Evolutionary conservation across 2,329 filamentous ascomycete genomes (phyloP).

Genomic region (Ophiostoma ips): DNA sequence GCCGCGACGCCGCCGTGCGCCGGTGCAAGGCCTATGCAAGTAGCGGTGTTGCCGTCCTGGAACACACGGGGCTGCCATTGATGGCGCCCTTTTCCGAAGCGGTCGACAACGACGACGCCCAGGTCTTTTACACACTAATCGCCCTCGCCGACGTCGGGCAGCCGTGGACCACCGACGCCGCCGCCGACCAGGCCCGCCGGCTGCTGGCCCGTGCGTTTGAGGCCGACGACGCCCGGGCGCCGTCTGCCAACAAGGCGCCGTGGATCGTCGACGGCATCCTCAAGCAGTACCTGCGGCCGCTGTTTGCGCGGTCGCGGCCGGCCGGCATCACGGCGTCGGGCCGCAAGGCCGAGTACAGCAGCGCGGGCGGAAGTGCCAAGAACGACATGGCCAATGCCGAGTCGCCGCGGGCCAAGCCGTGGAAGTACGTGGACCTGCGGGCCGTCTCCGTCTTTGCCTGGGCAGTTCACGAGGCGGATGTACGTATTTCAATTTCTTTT

Average conservation of each 20-base stretch:
- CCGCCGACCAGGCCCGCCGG: slow-evolving; percentile 18
- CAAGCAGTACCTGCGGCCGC: slow-evolving; percentile 47
- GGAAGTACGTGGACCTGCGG: slow-evolving; percentile 42
- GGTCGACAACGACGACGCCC: slow-evolving; percentile 4
- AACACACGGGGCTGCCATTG: slow-evolving; percentile 11
- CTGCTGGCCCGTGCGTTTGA: slow-evolving; percentile 21
- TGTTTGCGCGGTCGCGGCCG: slow-evolving; percentile 47
- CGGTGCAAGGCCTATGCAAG: slow-evolving; percentile 4
- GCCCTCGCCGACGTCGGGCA: slow-evolving; percentile 19
- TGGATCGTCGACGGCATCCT: slow-evolving; percentile 46
- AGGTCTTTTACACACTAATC: slow-evolving; percentile 21
- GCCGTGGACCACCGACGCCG: slow-evolving; percentile 19
- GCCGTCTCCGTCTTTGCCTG: slow-evolving; percentile 46
- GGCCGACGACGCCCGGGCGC: background rate
- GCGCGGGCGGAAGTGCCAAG: slow-evolving; percentile 23
- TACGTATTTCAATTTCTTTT: background rate
- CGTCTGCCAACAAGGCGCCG: slow-evolving; percentile 5
- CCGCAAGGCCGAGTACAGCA: slow-evolving; percentile 35
- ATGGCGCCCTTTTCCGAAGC: slow-evolving; percentile 6
- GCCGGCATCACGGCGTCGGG: slow-evolving; percentile 41
- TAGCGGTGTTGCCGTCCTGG: background rate
- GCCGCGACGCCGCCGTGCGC: background rate
- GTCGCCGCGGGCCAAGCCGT: slow-evolving; percentile 36
- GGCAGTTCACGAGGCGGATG: slow-evolving; percentile 30
- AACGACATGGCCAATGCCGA: slow-evolving; percentile 14